Base-by-base conservation (phyloP, 805 yeast species). In the Kuraishia borneana region DNA sequence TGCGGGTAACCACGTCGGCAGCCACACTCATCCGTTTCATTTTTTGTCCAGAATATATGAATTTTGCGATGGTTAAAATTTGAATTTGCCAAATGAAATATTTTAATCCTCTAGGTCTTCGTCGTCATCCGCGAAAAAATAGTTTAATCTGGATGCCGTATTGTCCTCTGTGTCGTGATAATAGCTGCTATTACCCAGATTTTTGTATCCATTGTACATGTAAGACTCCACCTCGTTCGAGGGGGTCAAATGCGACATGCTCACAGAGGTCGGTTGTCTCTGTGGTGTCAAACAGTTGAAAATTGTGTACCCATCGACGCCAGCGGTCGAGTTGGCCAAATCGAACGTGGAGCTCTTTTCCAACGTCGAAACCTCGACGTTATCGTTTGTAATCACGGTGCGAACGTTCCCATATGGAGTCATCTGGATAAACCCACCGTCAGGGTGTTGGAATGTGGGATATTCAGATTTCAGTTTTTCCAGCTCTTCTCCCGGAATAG, bases 381-480 rank as follows among this genome's bases (percentile, higher is more conserved):
- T 73, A 31, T 61, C 61, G 21, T 57, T 60, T 22, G 63, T 53
- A 19, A 58, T 16, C 41, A 50, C 53, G 2, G 65, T 60, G 41
- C 80, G 55, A 27, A 73, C 55, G 32, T 73, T 70, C n/a, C 81
- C 81, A 57, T 76, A 64, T 18, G 81, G 80, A 1, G 80, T 73
- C 37, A 73, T 68, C 47, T 73, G 75, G 31, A 73, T 68, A 21
- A 60, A 60, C 1, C 81, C 81, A 7, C 81, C 81, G 9, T 73
- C 73, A 2, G 81, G 81, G 41, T 73, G 80, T 34, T 61, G 61
- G 42, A 68, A 73, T 37, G 65, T 58, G 10, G 81, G 76, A 64
- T 71, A 72, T 36, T 71, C 76, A 26, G 60, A 54, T 13, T 54
- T 44, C 16, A 51, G 46, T 22, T 48, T 48, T n/a, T 53, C 52